Evolutionary conservation across 148 eudicot genomes (phyloP), one percentile per base, ranked within the genome.

Genomic region (Dysphania ambrosioides): DNA sequence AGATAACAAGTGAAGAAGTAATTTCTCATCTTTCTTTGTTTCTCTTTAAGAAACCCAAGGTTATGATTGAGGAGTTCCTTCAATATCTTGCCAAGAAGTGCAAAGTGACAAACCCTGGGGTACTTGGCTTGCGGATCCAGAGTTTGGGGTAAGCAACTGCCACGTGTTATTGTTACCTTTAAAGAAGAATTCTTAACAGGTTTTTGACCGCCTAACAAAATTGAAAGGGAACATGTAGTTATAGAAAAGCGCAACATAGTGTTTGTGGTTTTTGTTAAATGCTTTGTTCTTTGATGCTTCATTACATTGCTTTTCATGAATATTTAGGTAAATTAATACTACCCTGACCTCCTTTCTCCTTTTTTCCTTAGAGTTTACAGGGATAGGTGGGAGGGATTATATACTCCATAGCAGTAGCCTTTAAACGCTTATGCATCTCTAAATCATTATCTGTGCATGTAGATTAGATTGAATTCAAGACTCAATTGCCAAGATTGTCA

Each of bases 81-180:
- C 84, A 87, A 63, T 92, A 77, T 71, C 71, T 90, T 85, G 95
- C 97, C 27, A 79, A 84, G 63, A 78, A 86, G 84, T 61, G 77
- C 72, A 83, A 90, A 61, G 87, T 85, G 51, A 57, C 73, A 31
- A 70, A 82, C 70, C 76, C 75, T 82, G 89, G 85, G 81, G 78
- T 78, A 75, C 93, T 95, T 75, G 70, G 85, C 36, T 78, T 95
- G 77, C 93, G 96, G 63, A 87, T 95, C 74, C 97, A 90, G 75
- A 86, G 86, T 84, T 86, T 95, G 73, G 91, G 96, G 97, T 95
- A 87, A 63, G 90, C 83, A n/a, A 49, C 72, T 70, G 32, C 69
- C 32, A 77, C 67, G 56, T 69, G 19, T 31, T 38, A 19, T 55
- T 66, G 26, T 56, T 72, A 51, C 60, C 23, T 26, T 49, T n/a